phyloP scores from a whole-genome alignment of 108 stramenopile genomes.

The Chaetoceros tenuissimus region DNA sequence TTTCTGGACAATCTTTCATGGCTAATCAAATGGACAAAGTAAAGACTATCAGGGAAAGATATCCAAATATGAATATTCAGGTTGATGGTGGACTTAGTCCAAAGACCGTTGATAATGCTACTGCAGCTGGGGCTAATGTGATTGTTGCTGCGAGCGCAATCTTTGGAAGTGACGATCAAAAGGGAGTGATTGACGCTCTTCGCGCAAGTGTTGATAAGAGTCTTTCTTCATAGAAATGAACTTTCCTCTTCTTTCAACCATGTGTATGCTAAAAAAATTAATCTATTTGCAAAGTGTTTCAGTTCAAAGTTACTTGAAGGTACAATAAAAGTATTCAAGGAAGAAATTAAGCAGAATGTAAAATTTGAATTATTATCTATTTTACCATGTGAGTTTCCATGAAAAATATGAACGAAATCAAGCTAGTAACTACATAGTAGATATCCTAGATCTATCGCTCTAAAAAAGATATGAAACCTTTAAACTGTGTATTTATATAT shows the following conservation, averaged over 20 bases:
- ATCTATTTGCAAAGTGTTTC: too few relatives aligned
- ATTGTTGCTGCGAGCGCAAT: slow-evolving; percentile 53
- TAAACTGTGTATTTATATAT: too few relatives aligned
- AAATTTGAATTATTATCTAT: too few relatives aligned
- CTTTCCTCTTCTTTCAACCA: slow-evolving; percentile 1
- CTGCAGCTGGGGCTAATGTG: slow-evolving; percentile 83
- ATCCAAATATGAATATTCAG: slow-evolving; percentile 75
- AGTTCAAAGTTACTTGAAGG: too few relatives aligned
- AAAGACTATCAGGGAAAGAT: slow-evolving; percentile 41
- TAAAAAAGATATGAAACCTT: too few relatives aligned
- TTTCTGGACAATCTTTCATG: slow-evolving; percentile 86
- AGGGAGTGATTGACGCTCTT: slow-evolving; percentile 20
- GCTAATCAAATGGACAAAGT: slow-evolving; percentile 81
- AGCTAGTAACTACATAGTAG: too few relatives aligned
- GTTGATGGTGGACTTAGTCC: slow-evolving; percentile 89
- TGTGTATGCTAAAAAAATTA: background rate
- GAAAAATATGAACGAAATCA: too few relatives aligned
- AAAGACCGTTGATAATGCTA: slow-evolving; percentile 71
- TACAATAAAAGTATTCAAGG: too few relatives aligned
- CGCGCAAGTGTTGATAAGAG: slow-evolving; percentile 17
- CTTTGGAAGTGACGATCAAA: slow-evolving; percentile 22
- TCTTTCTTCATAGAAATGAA: too few relatives aligned
- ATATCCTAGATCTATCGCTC: too few relatives aligned
- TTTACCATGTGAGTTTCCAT: too few relatives aligned
- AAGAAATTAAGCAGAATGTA: too few relatives aligned